Evolutionary conservation across 306 rosid genomes (phyloP).

Genomic region (Malus orientalis): DNA sequence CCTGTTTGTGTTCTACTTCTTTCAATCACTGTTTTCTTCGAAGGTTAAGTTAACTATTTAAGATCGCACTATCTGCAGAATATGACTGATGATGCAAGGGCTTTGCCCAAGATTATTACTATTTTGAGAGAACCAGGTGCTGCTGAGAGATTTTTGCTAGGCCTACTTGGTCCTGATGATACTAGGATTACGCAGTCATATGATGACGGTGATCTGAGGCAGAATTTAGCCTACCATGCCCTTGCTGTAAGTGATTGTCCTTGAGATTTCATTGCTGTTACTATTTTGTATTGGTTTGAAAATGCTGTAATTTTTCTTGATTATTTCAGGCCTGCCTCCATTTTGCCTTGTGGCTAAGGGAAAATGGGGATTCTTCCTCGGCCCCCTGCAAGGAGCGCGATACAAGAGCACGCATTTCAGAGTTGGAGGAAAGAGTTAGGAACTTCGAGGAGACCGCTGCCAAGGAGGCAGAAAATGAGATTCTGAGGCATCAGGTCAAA

Average conservation of each 20-base stretch:
- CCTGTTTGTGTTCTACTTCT: too few relatives aligned
- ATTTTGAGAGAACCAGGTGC: background rate
- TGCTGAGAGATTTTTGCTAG: background rate
- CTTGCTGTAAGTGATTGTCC: background rate
- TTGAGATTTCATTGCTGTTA: background rate
- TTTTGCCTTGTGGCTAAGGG: background rate
- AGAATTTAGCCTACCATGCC: background rate
- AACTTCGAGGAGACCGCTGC: background rate
- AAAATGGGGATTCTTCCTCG: background rate
- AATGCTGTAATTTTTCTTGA: background rate
- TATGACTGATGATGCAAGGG: too few relatives aligned
- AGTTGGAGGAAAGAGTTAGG: background rate
- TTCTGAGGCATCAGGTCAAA: background rate
- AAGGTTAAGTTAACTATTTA: too few relatives aligned
- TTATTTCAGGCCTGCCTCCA: slow-evolving; percentile 5
- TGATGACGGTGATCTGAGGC: background rate
- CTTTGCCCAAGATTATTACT: too few relatives aligned
- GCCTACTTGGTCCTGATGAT: background rate
- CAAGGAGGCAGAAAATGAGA: background rate
- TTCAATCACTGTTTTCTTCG: too few relatives aligned
- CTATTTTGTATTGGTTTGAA: background rate
- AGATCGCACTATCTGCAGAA: too few relatives aligned
- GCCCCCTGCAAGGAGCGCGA: background rate
- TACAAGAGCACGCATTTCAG: background rate
- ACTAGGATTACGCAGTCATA: background rate